These are phyloP conservation scores for Avicennia marina DNA, from an alignment of 257 asterid species.

Conservation along the genomic window DNA sequence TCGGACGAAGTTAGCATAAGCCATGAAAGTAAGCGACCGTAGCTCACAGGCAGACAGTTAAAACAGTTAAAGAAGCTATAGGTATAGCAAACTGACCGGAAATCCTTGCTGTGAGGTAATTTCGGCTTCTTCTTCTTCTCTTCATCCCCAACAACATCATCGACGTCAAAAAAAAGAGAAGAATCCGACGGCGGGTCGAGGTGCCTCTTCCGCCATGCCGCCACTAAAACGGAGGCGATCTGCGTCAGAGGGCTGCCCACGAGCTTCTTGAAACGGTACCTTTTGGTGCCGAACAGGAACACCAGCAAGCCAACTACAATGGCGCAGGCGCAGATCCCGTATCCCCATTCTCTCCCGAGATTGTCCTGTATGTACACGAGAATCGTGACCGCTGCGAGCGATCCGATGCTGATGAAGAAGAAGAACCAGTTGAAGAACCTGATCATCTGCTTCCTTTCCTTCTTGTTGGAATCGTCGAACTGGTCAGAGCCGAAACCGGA, in stretches of 20 bases:
- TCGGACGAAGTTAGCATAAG: too few species aligned
- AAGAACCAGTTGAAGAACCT: constrained; percentile 89
- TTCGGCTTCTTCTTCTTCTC: constrained; percentile 43
- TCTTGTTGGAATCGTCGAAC: constrained; percentile 59
- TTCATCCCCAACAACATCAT: constrained; percentile 29
- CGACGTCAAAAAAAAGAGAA: constrained; percentile 36
- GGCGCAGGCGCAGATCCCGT: constrained; percentile 76
- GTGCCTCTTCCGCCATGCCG: constrained; percentile 53
- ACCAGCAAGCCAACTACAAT: constrained; percentile 44
- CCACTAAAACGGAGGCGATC: constrained; percentile 59
- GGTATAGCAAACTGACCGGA: constrained; percentile 40
- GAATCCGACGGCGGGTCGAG: constrained; percentile 53
- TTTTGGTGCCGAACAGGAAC: constrained; percentile 52
- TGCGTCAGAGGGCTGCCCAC: constrained; percentile 80
- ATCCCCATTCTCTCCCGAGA: constrained; percentile 75
- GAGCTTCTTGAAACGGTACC: constrained; percentile 72
- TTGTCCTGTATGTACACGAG: constrained; percentile 78
- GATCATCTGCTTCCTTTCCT: constrained; percentile 54
- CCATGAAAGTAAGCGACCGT: neutral
- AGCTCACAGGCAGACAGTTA: neutral
- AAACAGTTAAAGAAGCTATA: constrained; percentile 7
- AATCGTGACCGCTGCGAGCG: constrained; percentile 73
- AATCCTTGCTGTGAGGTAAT: constrained; percentile 67
- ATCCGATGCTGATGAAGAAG: constrained; percentile 72
- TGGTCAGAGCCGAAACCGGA: constrained; percentile 91